phyloP scores from a whole-genome alignment of 1,139 yeast genomes.

The Arxiozyma bovina region DNA sequence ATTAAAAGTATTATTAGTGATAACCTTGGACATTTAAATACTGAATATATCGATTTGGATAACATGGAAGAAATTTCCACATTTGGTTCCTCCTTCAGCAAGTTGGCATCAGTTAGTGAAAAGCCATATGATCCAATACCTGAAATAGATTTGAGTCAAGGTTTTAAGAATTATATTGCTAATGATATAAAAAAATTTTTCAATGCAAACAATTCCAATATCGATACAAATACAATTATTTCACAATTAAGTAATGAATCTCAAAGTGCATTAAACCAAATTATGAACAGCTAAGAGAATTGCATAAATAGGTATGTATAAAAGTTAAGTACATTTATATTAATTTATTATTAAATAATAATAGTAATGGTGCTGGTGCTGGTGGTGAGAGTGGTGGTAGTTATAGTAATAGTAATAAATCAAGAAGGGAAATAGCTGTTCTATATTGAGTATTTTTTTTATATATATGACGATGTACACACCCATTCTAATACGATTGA shows the following conservation, averaged over 20 bases:
- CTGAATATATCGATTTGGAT: slow-evolving; percentile 35
- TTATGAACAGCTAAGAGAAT: slow-evolving; percentile 20
- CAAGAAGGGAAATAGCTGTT: no score
- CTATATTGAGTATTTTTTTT: no score
- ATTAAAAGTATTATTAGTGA: slow-evolving; percentile 37
- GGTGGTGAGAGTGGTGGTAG: no score
- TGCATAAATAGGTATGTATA: neutral
- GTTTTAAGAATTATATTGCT: slow-evolving; percentile 33
- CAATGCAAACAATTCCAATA: slow-evolving; percentile 20
- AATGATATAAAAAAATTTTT: slow-evolving; percentile 29
- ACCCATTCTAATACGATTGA: no score
- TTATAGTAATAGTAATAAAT: no score
- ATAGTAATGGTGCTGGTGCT: no score
- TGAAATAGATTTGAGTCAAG: slow-evolving; percentile 35
- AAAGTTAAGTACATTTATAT: neutral
- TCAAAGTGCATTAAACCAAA: slow-evolving; percentile 29
- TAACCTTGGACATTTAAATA: slow-evolving; percentile 29
- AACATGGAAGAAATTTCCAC: slow-evolving; percentile 39
- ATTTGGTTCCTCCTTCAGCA: slow-evolving; percentile 80
- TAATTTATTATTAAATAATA: no score
- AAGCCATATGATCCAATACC: slow-evolving; percentile 65
- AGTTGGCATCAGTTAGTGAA: slow-evolving; percentile 52
- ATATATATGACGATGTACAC: no score
- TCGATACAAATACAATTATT: slow-evolving; percentile 25
- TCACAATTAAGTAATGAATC: slow-evolving; percentile 35